Base-by-base conservation (phyloP, 2,329 filamentous ascomycete species). In the Pseudogymnoascus destructans region DNA sequence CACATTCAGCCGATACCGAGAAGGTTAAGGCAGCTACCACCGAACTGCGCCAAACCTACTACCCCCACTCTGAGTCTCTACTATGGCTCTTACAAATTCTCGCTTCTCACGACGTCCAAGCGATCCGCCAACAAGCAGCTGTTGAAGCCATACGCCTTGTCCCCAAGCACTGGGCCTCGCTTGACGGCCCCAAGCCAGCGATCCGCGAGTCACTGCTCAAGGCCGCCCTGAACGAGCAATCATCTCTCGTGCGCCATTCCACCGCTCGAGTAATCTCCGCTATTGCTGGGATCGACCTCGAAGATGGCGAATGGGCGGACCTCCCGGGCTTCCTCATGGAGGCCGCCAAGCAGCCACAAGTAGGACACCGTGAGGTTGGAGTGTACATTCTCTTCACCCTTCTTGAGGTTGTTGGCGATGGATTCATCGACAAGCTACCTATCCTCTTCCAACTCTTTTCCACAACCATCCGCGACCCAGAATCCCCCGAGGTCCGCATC, bases 361-460 rank as follows among this genome's bases (percentile, higher is more conserved):
- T 88, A 57, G 78, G 83, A 61, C 88, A 95, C 71, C 86, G 93
- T 64, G 90, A 95, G 70, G 88, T 96, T 38, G 90, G 87, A 63
- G 86, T 92, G 63, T 97, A 93, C 75, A 90, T 97, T 66, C 84
- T 97, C 64, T 96, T 85, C 75, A 92, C 89, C 62, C 84, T 96
- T 52, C 78, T 97, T 9, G 93, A 98, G 75, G 86, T 86, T 58
- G 85, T 95, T 64, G 89, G 89, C 17, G 85, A 90, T 64, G 80
- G 85, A 65, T 95, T 96, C 73, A 82, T 83, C 66, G 87, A 91
- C 67, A 87, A 93, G 73, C 82, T 89, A 66, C 73, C 79, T 60
- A 84, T 88, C 69, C 81, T 97, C 61, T 89, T 97, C 67, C 78
- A 80, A 67, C 78, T 97, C 23, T 95, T 97, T 75, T 78, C 78